A percentile compares a stretch with the other conserved stretches of the same genome.
These are phyloP conservation scores for Allium fistulosum DNA, from an alignment of 106 monocot genomes.

Conservation along the genomic window DNA sequence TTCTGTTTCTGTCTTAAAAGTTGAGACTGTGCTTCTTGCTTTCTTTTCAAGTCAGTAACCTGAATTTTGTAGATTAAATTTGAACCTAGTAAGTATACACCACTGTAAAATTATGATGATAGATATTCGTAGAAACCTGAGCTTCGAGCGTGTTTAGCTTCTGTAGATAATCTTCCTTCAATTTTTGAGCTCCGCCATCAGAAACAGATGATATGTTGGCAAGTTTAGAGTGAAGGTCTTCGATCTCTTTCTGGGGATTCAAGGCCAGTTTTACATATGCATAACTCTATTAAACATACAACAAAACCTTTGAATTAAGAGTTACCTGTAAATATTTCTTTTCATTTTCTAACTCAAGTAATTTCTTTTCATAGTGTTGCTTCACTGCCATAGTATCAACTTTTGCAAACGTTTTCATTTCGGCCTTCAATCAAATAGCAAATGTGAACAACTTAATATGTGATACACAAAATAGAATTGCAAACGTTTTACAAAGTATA, in stretches of 20 bases:
- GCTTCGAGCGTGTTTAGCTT: constrained; percentile 87
- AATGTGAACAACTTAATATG: too few relatives aligned
- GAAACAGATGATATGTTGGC: constrained; percentile 55
- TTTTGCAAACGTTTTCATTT: constrained; percentile 83
- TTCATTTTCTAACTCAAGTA: constrained; percentile 84
- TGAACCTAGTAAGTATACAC: background rate
- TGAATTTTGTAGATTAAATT: constrained; percentile 7
- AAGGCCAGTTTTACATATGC: background rate
- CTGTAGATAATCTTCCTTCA: constrained; percentile 91
- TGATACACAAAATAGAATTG: too few relatives aligned
- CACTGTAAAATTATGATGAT: background rate
- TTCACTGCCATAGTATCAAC: constrained; percentile 63
- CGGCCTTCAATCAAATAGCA: constrained; percentile 47
- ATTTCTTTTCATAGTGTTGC: constrained; percentile 94
- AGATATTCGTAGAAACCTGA: constrained; percentile 38
- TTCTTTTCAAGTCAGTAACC: constrained; percentile 91
- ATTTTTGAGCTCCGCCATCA: constrained; percentile 75
- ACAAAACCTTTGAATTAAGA: background rate
- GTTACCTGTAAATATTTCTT: constrained; percentile 75
- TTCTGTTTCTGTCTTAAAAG: constrained; percentile 88
- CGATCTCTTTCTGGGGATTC: constrained; percentile 80
- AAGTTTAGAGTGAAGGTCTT: constrained; percentile 63
- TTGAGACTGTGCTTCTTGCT: constrained; percentile 92
- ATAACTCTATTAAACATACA: background rate
- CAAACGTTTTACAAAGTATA: too few relatives aligned